phyloP scores from a whole-genome alignment of 768 basidiomycete genomes.

The Leucogyrophana mollusca region DNA sequence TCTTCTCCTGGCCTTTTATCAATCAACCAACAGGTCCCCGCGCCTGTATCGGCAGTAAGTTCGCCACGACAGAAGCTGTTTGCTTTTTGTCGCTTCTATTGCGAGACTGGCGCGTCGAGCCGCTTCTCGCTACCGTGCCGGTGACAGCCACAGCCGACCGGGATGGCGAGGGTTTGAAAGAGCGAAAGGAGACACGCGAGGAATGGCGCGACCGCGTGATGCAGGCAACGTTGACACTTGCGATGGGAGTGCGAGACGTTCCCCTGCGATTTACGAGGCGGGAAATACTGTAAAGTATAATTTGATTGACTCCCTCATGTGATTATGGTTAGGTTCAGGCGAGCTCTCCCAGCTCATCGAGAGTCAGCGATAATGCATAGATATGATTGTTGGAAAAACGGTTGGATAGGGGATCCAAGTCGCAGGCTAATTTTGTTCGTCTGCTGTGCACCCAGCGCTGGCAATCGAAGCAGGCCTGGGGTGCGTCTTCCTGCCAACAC shows the following conservation, averaged over 20 bases:
- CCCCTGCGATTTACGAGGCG: slow-evolving; percentile 20
- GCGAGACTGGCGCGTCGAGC: slow-evolving; percentile 52
- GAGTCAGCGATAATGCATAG: too few species aligned
- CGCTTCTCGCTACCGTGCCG: slow-evolving; percentile 31
- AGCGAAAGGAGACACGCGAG: slow-evolving; percentile 11
- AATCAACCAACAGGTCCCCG: slow-evolving; percentile 39
- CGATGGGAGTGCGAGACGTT: slow-evolving; percentile 19
- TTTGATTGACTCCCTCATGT: too few species aligned
- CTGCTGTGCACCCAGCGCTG: too few species aligned
- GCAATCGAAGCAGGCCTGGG: too few species aligned
- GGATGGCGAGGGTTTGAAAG: not conserved
- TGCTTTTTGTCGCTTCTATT: slow-evolving; percentile 51
- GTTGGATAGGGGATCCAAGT: too few species aligned
- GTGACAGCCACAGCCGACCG: too few species aligned
- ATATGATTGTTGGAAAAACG: too few species aligned
- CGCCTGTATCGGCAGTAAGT: slow-evolving; percentile 52
- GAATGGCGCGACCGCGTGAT: slow-evolving; percentile 23
- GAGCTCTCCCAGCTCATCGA: too few species aligned
- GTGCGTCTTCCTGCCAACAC: too few species aligned
- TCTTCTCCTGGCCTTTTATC: not conserved
- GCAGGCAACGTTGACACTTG: slow-evolving; percentile 12
- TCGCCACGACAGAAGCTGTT: slow-evolving; percentile 51
- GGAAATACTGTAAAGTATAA: too few species aligned
- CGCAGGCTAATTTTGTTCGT: too few species aligned
- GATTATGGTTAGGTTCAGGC: too few species aligned